Percentiles rank a stretch among this genome's conserved stretches.
phyloP scores from a whole-genome alignment of 305 asterid species.

The Fraxinus paxiana region DNA sequence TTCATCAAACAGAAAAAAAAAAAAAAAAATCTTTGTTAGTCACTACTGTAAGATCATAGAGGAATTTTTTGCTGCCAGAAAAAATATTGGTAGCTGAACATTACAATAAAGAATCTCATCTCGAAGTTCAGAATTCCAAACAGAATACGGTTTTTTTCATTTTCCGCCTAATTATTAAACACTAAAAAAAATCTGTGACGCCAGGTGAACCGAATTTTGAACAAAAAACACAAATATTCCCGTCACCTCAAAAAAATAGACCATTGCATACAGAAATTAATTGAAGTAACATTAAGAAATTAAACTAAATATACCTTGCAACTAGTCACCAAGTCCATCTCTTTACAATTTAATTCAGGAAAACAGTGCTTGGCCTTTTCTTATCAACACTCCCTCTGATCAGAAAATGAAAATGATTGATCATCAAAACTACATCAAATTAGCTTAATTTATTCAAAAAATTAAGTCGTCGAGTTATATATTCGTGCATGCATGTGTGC shows the following conservation, averaged over 20 bases:
- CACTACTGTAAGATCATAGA: background rate
- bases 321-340: slow-evolving; percentile 78
- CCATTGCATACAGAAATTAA: background rate
- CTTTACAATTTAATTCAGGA: slow-evolving; percentile 12
- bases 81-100: background rate
- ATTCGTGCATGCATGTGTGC: slow-evolving; percentile 13
- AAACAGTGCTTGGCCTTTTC: slow-evolving; percentile 17
- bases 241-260: background rate
- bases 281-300: background rate
- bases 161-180: slow-evolving; percentile 8
- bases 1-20: background rate
- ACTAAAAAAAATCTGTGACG: background rate
- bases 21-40: background rate
- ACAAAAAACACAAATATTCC: background rate
- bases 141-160: background rate
- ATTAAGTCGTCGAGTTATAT: background rate
- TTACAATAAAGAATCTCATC: background rate
- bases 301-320: slow-evolving; percentile 59
- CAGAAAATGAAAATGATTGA: slow-evolving; percentile 8
- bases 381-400: slow-evolving; percentile 30
- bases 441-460: slow-evolving; percentile 22
- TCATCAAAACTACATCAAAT: slow-evolving; percentile 24
- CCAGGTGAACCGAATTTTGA: background rate
- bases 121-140: background rate
- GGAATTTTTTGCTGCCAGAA: background rate